Conservation (phyloP, 2,329 filamentous ascomycete species). For the Fusarium drepaniforme region DNA sequence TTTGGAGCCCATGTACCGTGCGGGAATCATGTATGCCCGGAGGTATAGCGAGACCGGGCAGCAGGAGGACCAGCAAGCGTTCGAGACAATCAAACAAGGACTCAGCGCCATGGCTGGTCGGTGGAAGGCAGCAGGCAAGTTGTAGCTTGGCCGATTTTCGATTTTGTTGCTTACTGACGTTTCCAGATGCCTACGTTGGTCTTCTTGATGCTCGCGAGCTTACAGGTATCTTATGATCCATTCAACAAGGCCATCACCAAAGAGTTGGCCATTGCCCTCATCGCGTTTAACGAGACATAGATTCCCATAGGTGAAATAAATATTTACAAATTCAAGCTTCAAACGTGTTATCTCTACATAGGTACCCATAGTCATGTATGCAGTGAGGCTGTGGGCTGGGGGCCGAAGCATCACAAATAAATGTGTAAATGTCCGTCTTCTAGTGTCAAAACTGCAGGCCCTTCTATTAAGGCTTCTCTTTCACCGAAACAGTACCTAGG, state of each 20-base stretch:
- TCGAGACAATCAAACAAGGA: neutral
- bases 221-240: neutral
- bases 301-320: neutral
- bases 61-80: neutral
- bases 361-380: too few species aligned
- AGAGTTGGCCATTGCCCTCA: neutral
- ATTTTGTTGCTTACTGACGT: neutral
- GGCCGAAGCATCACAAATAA: too few species aligned
- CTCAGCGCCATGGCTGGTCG: neutral
- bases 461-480: neutral
- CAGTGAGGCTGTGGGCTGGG: too few species aligned
- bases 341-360: neutral
- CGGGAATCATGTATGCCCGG: neutral
- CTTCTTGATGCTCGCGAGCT: neutral
- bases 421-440: too few species aligned
- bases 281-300: neutral
- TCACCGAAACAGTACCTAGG: neutral
- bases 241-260: neutral
- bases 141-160: neutral
- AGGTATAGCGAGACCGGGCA: neutral
- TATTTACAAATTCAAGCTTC: neutral
- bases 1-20: neutral
- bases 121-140: neutral
- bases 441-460: too few species aligned
- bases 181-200: neutral